Evolutionary conservation across 2,329 filamentous ascomycete species (phyloP), one percentile per base, ranked within the genome.

Genomic region (Aureobasidium mangrovei): DNA sequence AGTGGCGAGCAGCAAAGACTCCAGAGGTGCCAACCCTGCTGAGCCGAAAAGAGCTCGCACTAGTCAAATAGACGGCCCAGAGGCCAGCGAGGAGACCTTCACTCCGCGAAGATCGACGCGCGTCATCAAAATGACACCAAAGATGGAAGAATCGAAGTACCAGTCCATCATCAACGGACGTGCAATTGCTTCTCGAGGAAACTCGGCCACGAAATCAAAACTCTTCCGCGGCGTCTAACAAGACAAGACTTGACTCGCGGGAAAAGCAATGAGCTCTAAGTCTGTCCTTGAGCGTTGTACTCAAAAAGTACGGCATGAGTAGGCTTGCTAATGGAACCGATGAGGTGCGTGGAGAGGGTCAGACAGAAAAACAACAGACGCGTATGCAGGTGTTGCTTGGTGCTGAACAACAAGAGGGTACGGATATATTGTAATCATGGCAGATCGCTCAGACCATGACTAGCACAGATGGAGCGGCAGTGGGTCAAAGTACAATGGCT

Each of bases 181-280:
- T 27, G 12, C 24, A 12, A 31, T 53, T 29, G 39, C 49, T 5
- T 53, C 49, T 26, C 32, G 49, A 29, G 49, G 40, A 1, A 29
- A 53, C n/a, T 28, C 49, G 5, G 40, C 6, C 4, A 44, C 40
- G 10, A 53, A 53, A 26, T 53, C 49, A n/a, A 53, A 36, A 26
- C 40, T 39, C 24, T 53, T 53, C 31, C 43, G 40, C 28, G 49
- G 40, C 12, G 40, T 43, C 26, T 36, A 31, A 32, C 42, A 10
- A 42, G 6, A 9, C 6, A 18, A n/a, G 29, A 7, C 27, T 7
- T 32, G 38, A 41, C 38, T 51, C 38, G 39, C 7, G 28, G 4
- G 12, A 35, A 18, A 12, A 29, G 33, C 3, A 42, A 27, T 5
- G 24, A 12, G 36, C 9, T 26, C 47, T n/a, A 33, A 7, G 6